Evolutionary conservation across 129 eudicot species (phyloP).

Genomic region (Tagetes erecta): DNA sequence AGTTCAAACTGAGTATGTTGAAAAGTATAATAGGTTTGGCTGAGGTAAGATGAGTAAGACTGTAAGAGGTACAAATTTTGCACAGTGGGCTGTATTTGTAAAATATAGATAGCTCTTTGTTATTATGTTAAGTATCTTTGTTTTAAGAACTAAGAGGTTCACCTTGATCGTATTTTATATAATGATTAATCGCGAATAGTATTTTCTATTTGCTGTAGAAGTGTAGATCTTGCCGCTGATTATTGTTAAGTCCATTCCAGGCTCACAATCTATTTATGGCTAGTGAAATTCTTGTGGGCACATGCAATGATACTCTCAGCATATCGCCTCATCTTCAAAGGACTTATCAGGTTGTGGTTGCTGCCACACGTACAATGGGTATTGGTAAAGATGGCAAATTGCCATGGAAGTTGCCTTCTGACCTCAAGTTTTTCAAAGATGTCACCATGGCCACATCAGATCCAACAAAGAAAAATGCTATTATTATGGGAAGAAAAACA

Average conservation of each 20-base stretch:
- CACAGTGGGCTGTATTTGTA: not conserved
- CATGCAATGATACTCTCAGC: slow-evolving; percentile 42
- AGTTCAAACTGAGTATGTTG: not conserved
- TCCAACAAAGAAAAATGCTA: slow-evolving; percentile 70
- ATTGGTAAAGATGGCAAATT: slow-evolving; percentile 86
- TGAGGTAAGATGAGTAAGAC: not conserved
- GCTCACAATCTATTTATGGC: slow-evolving; percentile 48
- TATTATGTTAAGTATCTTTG: slow-evolving; percentile 2
- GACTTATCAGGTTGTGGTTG: slow-evolving; percentile 87
- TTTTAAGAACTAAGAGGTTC: not conserved
- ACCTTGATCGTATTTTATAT: not conserved
- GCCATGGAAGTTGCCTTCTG: slow-evolving; percentile 92
- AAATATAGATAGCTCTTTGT: slow-evolving; percentile 3
- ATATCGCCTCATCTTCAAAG: slow-evolving; percentile 43
- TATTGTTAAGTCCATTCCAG: slow-evolving; percentile 8
- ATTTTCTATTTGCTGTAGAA: not conserved
- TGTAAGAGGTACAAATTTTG: not conserved
- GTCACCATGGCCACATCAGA: slow-evolving; percentile 61
- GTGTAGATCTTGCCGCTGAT: slow-evolving; percentile 6
- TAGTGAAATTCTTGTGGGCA: slow-evolving; percentile 31
- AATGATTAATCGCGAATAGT: slow-evolving; percentile 1
- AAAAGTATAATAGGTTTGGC: not conserved
- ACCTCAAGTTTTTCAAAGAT: slow-evolving; percentile 81
- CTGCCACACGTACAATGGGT: slow-evolving; percentile 83
- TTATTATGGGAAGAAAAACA: slow-evolving; percentile 93